Evolutionary conservation across 352 stramenopile genomes (phyloP), one percentile per base, ranked within the genome.

Genomic region (Pythium dissimile): DNA sequence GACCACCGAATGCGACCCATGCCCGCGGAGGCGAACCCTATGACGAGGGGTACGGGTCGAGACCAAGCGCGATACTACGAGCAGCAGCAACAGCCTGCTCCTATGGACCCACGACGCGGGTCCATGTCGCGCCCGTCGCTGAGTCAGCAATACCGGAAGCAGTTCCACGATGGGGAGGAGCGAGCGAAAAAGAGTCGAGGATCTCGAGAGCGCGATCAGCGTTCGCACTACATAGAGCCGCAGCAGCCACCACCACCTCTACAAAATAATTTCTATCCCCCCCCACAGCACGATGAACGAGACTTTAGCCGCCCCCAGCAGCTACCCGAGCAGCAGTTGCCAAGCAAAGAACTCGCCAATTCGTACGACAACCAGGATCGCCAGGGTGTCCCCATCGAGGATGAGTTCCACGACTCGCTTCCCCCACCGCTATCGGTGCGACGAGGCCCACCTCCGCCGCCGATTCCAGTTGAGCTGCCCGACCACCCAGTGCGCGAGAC

Each of bases 51-150:
- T 49, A 49, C 18, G n/a, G n/a, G n/a, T n/a, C 50, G 28, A 18
- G 26, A 58, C 16, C 50, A 49, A 1, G 50, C 35, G 11, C 38
- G 37, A 15, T 58, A 56, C 21, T 38, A 48, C 28, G 50, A 58
- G 20, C 50, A 48, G 50, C 7, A 38, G 26, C 31, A 56, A 12
- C 18, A 31, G 18, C 23, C 12, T 2, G 16, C 13, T 8, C n/a
- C n/a, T n/a, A n/a, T n/a, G n/a, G 39, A 28, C 26, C 46, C 41
- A 18, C 30, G 18, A 30, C 30, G 7, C 18, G 43, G 15, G 21
- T n/a, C 43, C 5, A 13, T 5, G 15, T 7, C 31, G 23, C 38
- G 28, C 21, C 32, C 31, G 18, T 42, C 28, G 45, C 45, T 30
- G 18, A 24, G 38, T 5, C 38, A 45, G 18, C 38, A 45, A n/a